Evolutionary conservation across 2,329 filamentous ascomycete genomes (phyloP).

Genomic region (Fusarium fracticaudum): DNA sequence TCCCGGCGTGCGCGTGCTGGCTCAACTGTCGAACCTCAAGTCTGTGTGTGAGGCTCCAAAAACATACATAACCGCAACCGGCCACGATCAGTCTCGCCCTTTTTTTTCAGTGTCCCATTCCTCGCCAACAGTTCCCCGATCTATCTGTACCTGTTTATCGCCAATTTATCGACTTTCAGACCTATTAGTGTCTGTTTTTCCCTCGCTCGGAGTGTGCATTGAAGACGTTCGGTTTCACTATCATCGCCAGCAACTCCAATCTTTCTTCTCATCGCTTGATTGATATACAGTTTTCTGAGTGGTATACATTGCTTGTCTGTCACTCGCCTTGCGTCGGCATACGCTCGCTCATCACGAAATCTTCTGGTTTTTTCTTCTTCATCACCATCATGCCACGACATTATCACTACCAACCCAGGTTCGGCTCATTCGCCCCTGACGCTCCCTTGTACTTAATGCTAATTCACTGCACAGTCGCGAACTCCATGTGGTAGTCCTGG

Average conservation of each 20-base stretch:
- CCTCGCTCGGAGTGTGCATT: slow-evolving; percentile 8
- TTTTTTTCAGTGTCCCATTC: slow-evolving; percentile 4
- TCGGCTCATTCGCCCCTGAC: not conserved
- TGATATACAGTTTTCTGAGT: slow-evolving; percentile 6
- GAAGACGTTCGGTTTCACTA: not conserved
- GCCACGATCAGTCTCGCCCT: slow-evolving; percentile 15
- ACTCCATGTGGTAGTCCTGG: slow-evolving; percentile 84
- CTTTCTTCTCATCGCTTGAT: slow-evolving; percentile 21
- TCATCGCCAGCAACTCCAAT: slow-evolving; percentile 1
- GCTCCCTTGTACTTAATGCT: slow-evolving; percentile 11
- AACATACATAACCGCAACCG: slow-evolving; percentile 22
- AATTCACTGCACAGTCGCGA: slow-evolving; percentile 66
- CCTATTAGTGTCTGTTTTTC: slow-evolving; percentile 15
- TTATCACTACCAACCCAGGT: slow-evolving; percentile 45
- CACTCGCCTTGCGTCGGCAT: slow-evolving; percentile 7
- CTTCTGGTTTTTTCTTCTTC: not conserved
- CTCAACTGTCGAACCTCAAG: slow-evolving; percentile 11
- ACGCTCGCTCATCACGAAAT: slow-evolving; percentile 13
- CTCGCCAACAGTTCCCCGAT: slow-evolving; percentile 5
- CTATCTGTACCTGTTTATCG: slow-evolving; percentile 15
- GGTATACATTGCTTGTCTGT: not conserved
- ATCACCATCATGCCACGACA: slow-evolving; percentile 42
- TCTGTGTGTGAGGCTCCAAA: slow-evolving; percentile 2
- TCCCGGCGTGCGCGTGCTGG: slow-evolving; percentile 10
- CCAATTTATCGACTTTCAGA: slow-evolving; percentile 3